These are phyloP conservation scores for Cordyceps pruinosa DNA, from an alignment of 2,329 filamentous ascomycete species.

Conservation along the genomic window DNA sequence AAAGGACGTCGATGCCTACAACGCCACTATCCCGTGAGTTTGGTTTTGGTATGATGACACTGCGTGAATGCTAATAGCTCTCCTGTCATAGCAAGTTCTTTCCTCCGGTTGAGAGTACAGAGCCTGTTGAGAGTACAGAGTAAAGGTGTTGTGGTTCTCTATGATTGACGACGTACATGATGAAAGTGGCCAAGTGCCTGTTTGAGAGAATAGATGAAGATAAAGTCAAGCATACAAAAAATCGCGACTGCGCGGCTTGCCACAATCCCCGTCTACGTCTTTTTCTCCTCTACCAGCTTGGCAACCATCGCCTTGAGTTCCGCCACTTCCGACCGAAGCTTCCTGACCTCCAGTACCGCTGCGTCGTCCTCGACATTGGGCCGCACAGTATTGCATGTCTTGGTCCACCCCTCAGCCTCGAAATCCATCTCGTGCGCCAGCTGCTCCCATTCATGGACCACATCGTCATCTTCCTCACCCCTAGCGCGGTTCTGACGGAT, in stretches of 20 bases:
- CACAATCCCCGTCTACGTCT: background rate
- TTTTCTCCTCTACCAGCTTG: slow-evolving; percentile 19
- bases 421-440: slow-evolving; percentile 65
- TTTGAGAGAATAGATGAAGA: background rate
- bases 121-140: background rate
- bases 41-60: background rate
- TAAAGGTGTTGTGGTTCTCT: background rate
- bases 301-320: slow-evolving; percentile 46
- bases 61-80: background rate
- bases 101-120: background rate
- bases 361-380: slow-evolving; percentile 78
- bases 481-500: slow-evolving; percentile 68
- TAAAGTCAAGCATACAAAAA: background rate
- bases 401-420: slow-evolving; percentile 77
- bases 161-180: background rate
- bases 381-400: slow-evolving; percentile 66
- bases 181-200: background rate
- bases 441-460: slow-evolving; percentile 89
- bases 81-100: background rate
- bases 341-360: slow-evolving; percentile 61
- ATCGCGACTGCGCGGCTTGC: background rate
- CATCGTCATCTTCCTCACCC: slow-evolving; percentile 86
- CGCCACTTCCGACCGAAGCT: slow-evolving; percentile 51
- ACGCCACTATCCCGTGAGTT: slow-evolving; percentile 60
- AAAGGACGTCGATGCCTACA: slow-evolving; percentile 73